Base-by-base conservation (phyloP, 495 filamentous ascomycete species). In the Talaromyces adpressus region DNA sequence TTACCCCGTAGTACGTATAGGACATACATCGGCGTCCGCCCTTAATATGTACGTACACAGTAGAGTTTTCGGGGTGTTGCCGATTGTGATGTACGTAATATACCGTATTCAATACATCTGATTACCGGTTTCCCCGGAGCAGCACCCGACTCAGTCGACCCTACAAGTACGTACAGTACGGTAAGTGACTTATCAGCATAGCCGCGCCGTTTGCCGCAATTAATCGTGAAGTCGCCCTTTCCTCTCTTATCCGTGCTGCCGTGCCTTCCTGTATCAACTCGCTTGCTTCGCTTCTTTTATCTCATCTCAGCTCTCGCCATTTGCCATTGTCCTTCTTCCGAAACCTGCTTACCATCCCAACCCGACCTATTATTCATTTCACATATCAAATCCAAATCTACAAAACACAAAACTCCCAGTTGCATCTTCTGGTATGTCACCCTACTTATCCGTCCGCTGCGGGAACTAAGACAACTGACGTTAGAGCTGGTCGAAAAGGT, bases 401-500 rank as follows among this genome's bases (percentile, higher is more conserved):
- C 32, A 36, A n/a, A n/a, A n/a, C n/a, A n/a, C n/a, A n/a, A n/a
- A 36, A 11, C 32, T 11, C 8, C 11, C 47, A 22, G 16, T n/a
- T 51, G 20, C 49, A 22, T 22, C 18, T 22, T 22, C 23, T 6
- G 11, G 18, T 11, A 14, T 23, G 18, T 53, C 18, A 25, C 18
- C 18, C 49, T 6, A 30, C 49, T 53, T 53, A 25, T 25, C 18
- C 23, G 23, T 53, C 49, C 22, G 52, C 27, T 29, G 52, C 52
- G 52, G 52, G 52, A 56, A 56, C 52, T 56, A 56, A 56, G 52
- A 27, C 56, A 54, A 54, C 51, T 54, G 51, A 54, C 51, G 45
- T 49, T 49, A 49, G n/a, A 20, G 45, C 22, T 20, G n/a, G 45
- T 18, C 29, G 29, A 30, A 30, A 30, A 30, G 29, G 29, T 30